phyloP scores from a whole-genome alignment of 768 basidiomycete genomes.

The Chalciporus sphaerocephalus region DNA sequence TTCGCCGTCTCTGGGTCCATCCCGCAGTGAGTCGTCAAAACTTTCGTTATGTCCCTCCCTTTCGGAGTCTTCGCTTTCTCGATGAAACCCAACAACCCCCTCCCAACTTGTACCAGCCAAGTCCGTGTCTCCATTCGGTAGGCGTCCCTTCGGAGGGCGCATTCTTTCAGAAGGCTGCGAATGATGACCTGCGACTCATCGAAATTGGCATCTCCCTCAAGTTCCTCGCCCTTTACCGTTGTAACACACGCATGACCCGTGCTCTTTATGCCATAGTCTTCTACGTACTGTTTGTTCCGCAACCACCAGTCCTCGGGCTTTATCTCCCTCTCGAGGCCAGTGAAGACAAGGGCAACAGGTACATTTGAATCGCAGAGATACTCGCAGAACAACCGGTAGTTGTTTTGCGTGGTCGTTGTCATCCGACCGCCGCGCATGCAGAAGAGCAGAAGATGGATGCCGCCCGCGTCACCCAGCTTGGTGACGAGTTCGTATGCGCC shows the following conservation, averaged over 20 bases:
- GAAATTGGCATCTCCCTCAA: slow-evolving; percentile 20
- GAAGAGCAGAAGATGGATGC: slow-evolving; percentile 41
- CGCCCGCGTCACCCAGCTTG: slow-evolving; percentile 26
- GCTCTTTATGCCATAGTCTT: slow-evolving; percentile 22
- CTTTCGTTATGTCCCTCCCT: slow-evolving; percentile 13
- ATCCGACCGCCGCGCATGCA: slow-evolving; percentile 39
- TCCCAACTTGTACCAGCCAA: slow-evolving; percentile 17
- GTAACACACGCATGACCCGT: slow-evolving; percentile 33
- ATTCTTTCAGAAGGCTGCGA: slow-evolving; percentile 14
- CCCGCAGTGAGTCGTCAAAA: slow-evolving; percentile 24
- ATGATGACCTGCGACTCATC: slow-evolving; percentile 20
- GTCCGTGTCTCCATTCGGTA: slow-evolving; percentile 12
- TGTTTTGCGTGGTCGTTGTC: slow-evolving; percentile 33
- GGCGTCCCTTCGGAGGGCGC: slow-evolving; percentile 11
- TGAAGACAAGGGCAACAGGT: slow-evolving; percentile 37
- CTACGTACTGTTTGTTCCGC: slow-evolving; percentile 24
- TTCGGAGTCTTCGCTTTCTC: slow-evolving; percentile 11
- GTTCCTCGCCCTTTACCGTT: slow-evolving; percentile 21
- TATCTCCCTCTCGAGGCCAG: slow-evolving; percentile 36
- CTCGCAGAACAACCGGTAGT: slow-evolving; percentile 38
- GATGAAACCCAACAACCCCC: slow-evolving; percentile 15
- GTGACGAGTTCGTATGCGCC: slow-evolving; percentile 32
- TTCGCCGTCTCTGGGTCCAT: slow-evolving; percentile 26
- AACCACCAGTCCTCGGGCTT: slow-evolving; percentile 35
- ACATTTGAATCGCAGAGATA: slow-evolving; percentile 37